Evolutionary conservation across 352 stramenopile species (phyloP), one percentile per base, ranked within the genome.

Genomic region (Globisporangium solare): DNA sequence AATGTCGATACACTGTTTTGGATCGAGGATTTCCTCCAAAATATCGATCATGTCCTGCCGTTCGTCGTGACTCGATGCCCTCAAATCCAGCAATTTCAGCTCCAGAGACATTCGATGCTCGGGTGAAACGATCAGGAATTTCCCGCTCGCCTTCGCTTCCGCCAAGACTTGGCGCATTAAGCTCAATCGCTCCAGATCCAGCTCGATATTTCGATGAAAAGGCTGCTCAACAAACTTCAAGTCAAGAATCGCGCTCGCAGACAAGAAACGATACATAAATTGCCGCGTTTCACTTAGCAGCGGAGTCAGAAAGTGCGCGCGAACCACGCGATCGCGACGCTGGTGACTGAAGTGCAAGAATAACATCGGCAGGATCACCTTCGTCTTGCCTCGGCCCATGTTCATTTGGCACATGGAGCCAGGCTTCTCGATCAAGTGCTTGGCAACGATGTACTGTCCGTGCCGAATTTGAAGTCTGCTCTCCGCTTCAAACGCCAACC

Each of bases 401-500:
- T 95, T 95, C 6, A 96, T 70, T 55, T 96, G 84, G 13, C 81
- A 88, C 12, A 95, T 76, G 3, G 78, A 70, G 27, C 80, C 73
- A 13, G 74, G 73, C 13, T 78, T 64, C 10, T 86, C 45, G 37
- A 95, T 79, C 20, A 97, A 61, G 46, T 95, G 80, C n/a, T 73
- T 54, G 8, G 82, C 75, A 27, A 95, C 73, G 3, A 85, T 64
- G 52, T 76, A 92, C 57, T 96, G 86, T 39, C 92, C 81, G n/a
- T 74, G 78, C 0, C 84, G 74, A 24, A 96, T 96, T 58, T 92
- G 80, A 17, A 96, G 52, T 17, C 63, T 35, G 6, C 78, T 76
- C 71, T 96, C 88, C 1, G 89, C 75, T 64, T 97, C 88, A 65
- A 97, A 96, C 20, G 87, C 82, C 47, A 95, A 66, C 86, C 88